Evolutionary conservation across 495 filamentous ascomycete species (phyloP).

Genomic region (Barbatosphaeria neglecta): DNA sequence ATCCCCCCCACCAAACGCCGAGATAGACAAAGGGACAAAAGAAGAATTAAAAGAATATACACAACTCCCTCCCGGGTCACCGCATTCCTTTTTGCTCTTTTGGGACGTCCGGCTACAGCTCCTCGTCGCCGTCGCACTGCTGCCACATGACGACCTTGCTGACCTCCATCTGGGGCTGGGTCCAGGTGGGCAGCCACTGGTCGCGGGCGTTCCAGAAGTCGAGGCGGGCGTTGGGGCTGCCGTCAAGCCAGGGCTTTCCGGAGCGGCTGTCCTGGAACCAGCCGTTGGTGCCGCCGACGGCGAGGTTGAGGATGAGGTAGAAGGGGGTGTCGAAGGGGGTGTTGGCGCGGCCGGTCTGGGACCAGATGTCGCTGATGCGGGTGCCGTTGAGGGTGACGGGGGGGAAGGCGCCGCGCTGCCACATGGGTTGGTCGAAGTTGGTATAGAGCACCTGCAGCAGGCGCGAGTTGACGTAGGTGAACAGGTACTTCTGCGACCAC

Average conservation of each 20-base stretch:
- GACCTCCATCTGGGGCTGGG: constrained; percentile 54
- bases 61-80: too few relatives aligned
- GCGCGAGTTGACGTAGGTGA: constrained; percentile 72
- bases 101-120: constrained; percentile 11
- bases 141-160: constrained; percentile 72
- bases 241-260: constrained; percentile 74
- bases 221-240: constrained; percentile 46
- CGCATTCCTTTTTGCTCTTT: too few relatives aligned
- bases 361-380: constrained; percentile 54
- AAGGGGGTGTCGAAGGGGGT: constrained; percentile 77
- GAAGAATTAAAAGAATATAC: too few relatives aligned
- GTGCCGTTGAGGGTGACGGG: constrained; percentile 57
- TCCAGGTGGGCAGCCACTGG: constrained; percentile 69
- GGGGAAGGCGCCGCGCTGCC: constrained; percentile 66
- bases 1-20: too few relatives aligned
- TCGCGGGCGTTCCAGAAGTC: constrained; percentile 63
- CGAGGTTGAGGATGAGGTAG: constrained; percentile 72
- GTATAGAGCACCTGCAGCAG: constrained; percentile 70
- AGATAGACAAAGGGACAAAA: too few relatives aligned
- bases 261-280: constrained; percentile 64
- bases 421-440: constrained; percentile 61
- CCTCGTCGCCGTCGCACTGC: constrained; percentile 50
- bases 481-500: constrained; percentile 81
- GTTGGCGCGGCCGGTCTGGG: constrained; percentile 43
- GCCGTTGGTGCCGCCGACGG: constrained; percentile 72